Conservation (phyloP, 2,329 filamentous ascomycete genomes). For the Akanthomyces lecanii region DNA sequence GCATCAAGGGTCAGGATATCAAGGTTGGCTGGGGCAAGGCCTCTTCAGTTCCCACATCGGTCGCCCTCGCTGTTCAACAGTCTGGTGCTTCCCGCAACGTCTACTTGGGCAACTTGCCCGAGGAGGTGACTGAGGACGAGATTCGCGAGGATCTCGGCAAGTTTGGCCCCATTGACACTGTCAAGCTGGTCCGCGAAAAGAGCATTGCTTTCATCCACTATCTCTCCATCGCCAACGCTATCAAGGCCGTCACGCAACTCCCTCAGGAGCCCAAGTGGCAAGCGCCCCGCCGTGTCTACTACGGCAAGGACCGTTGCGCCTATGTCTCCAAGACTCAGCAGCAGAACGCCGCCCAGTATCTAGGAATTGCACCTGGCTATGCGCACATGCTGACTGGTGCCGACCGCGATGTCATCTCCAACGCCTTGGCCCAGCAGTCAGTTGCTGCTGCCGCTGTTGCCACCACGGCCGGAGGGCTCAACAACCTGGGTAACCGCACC, state of each 20-base stretch:
- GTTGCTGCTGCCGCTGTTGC: constrained; percentile 95
- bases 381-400: constrained; percentile 94
- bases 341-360: constrained; percentile 96
- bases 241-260: constrained; percentile 95
- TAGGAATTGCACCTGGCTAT: constrained; percentile 94
- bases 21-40: constrained; percentile 99
- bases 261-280: constrained; percentile 98
- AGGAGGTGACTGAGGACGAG: constrained; percentile 88
- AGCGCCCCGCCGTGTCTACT: constrained; percentile 90
- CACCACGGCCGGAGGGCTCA: constrained; percentile 92
- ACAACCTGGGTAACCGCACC: constrained; percentile 94
- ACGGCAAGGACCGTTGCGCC: constrained; percentile 96
- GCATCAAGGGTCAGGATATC: constrained; percentile 97
- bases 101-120: constrained; percentile 87
- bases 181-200: constrained; percentile 98
- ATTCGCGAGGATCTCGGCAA: constrained; percentile 92
- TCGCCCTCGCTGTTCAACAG: constrained; percentile 95
- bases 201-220: constrained; percentile 98
- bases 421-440: constrained; percentile 92
- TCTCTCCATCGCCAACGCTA: constrained; percentile 92
- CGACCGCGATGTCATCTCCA: constrained; percentile 94
- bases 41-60: constrained; percentile 94
- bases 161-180: constrained; percentile 92
- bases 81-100: constrained; percentile 96
- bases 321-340: constrained; percentile 99